A percentile compares a stretch with the other conserved stretches of the same genome.
Evolutionary conservation across 2,329 filamentous ascomycete species (phyloP).

Genomic region (Colletotrichum sojae): DNA sequence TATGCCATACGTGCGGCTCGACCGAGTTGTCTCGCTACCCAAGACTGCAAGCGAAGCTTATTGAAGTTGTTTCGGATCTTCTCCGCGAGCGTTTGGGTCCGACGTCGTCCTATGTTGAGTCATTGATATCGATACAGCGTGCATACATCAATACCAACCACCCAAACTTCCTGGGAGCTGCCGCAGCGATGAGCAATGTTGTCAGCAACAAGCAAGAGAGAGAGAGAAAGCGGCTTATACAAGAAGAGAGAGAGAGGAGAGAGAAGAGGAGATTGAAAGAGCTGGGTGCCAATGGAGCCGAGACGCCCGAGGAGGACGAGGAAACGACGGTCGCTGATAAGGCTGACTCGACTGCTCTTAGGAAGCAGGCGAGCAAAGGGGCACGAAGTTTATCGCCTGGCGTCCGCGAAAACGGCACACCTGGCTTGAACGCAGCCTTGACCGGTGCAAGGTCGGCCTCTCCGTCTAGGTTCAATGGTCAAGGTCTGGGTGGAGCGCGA

Average conservation of each 20-base stretch:
- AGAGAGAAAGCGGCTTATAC: slow-evolving; percentile 83
- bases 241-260: slow-evolving; percentile 88
- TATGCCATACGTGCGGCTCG: slow-evolving; percentile 97
- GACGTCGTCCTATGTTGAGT: slow-evolving; percentile 92
- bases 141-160: slow-evolving; percentile 99
- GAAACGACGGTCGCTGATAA: slow-evolving; percentile 64
- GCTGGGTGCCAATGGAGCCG: slow-evolving; percentile 82
- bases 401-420: slow-evolving; percentile 76
- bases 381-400: slow-evolving; percentile 88
- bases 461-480: slow-evolving; percentile 73
- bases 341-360: slow-evolving; percentile 59
- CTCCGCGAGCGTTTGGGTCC: slow-evolving; percentile 93
- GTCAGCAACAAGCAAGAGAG: slow-evolving; percentile 95
- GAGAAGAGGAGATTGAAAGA: slow-evolving; percentile 89
- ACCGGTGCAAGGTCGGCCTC: slow-evolving; percentile 76
- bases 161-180: slow-evolving; percentile 96
- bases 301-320: slow-evolving; percentile 77
- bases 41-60: slow-evolving; percentile 93
- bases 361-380: slow-evolving; percentile 73
- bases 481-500: slow-evolving; percentile 74
- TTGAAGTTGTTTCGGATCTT: slow-evolving; percentile 97
- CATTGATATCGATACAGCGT: slow-evolving; percentile 95
- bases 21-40: slow-evolving; percentile 94
- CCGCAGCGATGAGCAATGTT: slow-evolving; percentile 97
- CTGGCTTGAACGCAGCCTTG: slow-evolving; percentile 74